These are phyloP conservation scores for Annona cherimola DNA, from an alignment of 164 flowering plant genomes.

Conservation along the genomic window DNA sequence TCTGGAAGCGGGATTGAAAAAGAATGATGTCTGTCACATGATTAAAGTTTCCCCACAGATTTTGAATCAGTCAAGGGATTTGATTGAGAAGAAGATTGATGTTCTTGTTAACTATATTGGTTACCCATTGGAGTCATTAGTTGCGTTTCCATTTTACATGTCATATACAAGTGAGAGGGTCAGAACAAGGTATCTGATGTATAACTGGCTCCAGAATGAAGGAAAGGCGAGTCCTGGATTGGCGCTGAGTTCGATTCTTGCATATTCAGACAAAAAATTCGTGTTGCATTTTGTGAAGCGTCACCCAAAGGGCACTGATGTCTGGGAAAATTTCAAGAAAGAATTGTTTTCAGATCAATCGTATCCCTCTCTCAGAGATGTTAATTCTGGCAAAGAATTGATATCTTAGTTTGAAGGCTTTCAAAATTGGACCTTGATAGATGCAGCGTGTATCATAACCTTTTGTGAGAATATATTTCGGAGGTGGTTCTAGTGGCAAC, in stretches of 20 bases:
- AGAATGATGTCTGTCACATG: slow-evolving; percentile 42
- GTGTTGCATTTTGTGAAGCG: slow-evolving; percentile 33
- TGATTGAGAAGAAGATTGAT: slow-evolving; percentile 46
- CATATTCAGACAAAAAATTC: slow-evolving; percentile 39
- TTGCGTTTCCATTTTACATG: slow-evolving; percentile 44
- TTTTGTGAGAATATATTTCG: too few species aligned
- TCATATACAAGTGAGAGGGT: slow-evolving; percentile 35
- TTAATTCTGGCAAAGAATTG: background rate
- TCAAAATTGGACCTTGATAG: background rate
- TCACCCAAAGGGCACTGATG: slow-evolving; percentile 59
- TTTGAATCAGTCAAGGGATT: slow-evolving; percentile 41
- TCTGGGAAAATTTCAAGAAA: slow-evolving; percentile 50
- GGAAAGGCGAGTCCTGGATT: slow-evolving; percentile 29
- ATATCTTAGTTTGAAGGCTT: background rate
- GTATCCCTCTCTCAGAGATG: background rate
- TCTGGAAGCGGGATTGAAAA: slow-evolving; percentile 51
- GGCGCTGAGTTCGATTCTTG: slow-evolving; percentile 46
- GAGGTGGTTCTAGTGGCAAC: background rate
- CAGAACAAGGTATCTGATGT: slow-evolving; percentile 49
- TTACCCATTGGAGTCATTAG: slow-evolving; percentile 41
- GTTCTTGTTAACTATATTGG: slow-evolving; percentile 50
- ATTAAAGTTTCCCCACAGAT: slow-evolving; percentile 49
- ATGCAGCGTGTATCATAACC: background rate
- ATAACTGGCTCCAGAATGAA: slow-evolving; percentile 55
- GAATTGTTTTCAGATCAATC: slow-evolving; percentile 19